A percentile compares a stretch with the other conserved stretches of the same genome.
These are phyloP conservation scores for Cladorrhinum sp. DNA, from an alignment of 2,329 filamentous ascomycete species.

Conservation along the genomic window DNA sequence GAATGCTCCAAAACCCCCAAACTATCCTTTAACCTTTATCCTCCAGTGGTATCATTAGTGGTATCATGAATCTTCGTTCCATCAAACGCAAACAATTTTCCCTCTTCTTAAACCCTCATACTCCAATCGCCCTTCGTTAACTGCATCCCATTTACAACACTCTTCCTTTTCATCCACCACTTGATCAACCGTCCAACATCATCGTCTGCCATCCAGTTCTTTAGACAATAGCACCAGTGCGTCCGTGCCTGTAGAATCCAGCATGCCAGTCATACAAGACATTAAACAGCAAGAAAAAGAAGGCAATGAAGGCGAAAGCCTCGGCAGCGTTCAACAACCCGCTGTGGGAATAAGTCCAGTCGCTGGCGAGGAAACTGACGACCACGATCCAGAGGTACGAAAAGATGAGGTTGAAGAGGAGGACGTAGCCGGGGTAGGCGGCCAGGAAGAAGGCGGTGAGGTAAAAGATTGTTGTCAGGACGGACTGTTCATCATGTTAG, in stretches of 20 bases:
- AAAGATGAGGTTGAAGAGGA: constrained; percentile 37
- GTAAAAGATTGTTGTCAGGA: constrained; percentile 35
- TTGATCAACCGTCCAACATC: neutral
- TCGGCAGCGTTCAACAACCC: constrained; percentile 30
- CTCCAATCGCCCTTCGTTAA: neutral
- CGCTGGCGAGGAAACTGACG: constrained; percentile 32
- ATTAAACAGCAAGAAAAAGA: constrained; percentile 36
- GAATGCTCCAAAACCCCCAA: neutral
- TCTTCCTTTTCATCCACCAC: neutral
- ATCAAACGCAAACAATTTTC: no score
- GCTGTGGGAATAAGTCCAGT: constrained; percentile 29
- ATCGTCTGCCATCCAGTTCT: neutral
- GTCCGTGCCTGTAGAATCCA: constrained; percentile 28
- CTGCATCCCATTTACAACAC: neutral
- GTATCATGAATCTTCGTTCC: neutral
- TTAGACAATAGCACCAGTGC: constrained; percentile 29
- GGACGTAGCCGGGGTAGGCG: constrained; percentile 26
- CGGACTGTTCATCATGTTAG: constrained; percentile 26
- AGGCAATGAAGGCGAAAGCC: constrained; percentile 36
- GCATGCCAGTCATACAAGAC: constrained; percentile 34
- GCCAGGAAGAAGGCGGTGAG: constrained; percentile 32
- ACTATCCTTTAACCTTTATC: neutral
- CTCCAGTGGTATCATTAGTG: constrained; percentile 7
- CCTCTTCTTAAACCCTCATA: neutral
- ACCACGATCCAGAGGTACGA: constrained; percentile 36